phyloP scores from a whole-genome alignment of 2,329 filamentous ascomycete species.

The Trichoderma breve region DNA sequence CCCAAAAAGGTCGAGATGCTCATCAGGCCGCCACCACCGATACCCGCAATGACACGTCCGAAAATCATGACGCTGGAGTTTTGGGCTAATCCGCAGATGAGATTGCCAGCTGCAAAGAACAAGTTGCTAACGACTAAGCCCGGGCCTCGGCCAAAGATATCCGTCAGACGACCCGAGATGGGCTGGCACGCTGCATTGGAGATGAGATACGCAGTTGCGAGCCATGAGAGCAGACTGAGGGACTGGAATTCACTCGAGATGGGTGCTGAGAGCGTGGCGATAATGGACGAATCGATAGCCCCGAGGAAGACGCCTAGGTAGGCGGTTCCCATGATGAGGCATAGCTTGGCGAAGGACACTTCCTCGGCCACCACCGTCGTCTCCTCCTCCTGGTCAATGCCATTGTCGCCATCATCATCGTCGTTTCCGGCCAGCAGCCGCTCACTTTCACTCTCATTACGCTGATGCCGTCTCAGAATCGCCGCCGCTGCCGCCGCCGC shows the following conservation, averaged over 20 bases:
- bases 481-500: neutral
- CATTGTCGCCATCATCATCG: neutral
- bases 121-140: slow-evolving; percentile 78
- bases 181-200: slow-evolving; percentile 86
- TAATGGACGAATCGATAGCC: slow-evolving; percentile 73
- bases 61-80: slow-evolving; percentile 68
- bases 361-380: slow-evolving; percentile 48
- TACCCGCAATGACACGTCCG: slow-evolving; percentile 75
- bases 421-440: neutral
- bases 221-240: slow-evolving; percentile 79
- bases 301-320: slow-evolving; percentile 64
- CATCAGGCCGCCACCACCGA: slow-evolving; percentile 78
- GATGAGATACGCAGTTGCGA: slow-evolving; percentile 83
- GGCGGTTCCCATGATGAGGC: slow-evolving; percentile 53
- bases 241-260: slow-evolving; percentile 83
- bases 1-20: slow-evolving; percentile 68
- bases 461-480: slow-evolving; percentile 15
- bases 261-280: slow-evolving; percentile 79
- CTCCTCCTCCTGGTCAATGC: slow-evolving; percentile 40
- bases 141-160: slow-evolving; percentile 79
- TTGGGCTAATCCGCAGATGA: slow-evolving; percentile 75
- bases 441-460: neutral
- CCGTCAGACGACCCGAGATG: slow-evolving; percentile 79
- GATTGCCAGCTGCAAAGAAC: slow-evolving; percentile 75
- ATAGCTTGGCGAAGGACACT: slow-evolving; percentile 47